Evolutionary conservation across 169 alveolate genomes (phyloP).

Genomic region (Amoebophrya sp.): DNA sequence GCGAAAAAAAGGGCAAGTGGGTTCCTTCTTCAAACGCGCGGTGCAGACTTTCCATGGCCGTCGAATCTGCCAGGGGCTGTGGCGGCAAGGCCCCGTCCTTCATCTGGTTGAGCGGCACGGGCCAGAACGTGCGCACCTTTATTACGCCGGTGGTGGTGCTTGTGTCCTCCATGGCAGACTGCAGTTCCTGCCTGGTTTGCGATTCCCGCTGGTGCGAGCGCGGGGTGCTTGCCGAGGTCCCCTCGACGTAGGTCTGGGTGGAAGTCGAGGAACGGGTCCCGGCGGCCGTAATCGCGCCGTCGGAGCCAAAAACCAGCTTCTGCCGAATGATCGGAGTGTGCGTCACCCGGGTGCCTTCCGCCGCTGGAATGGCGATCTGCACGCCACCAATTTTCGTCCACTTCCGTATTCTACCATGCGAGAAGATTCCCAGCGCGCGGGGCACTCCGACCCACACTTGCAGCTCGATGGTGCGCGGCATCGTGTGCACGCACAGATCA

Average conservation of each 20-base stretch:
- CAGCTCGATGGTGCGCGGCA: not conserved
- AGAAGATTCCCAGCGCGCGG: not conserved
- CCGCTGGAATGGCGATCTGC: not conserved
- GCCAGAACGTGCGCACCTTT: not conserved
- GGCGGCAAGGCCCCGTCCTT: not conserved
- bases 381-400: not conserved
- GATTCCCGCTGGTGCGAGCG: not conserved
- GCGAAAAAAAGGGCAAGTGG: not conserved
- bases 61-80: not conserved
- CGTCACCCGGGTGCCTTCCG: not conserved
- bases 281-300: not conserved
- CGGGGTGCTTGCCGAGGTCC: not conserved
- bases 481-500: not conserved
- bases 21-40: not conserved
- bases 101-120: not conserved
- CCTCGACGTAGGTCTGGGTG: not conserved
- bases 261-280: not conserved
- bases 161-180: not conserved
- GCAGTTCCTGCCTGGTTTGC: not conserved
- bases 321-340: not conserved
- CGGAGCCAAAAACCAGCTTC: not conserved
- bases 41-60: not conserved
- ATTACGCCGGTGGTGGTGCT: not conserved
- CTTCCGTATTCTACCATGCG: not conserved
- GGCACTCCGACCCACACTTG: not conserved